These are phyloP conservation scores for Boletus reticulatus DNA, from an alignment of 768 basidiomycete species.

Conservation along the genomic window DNA sequence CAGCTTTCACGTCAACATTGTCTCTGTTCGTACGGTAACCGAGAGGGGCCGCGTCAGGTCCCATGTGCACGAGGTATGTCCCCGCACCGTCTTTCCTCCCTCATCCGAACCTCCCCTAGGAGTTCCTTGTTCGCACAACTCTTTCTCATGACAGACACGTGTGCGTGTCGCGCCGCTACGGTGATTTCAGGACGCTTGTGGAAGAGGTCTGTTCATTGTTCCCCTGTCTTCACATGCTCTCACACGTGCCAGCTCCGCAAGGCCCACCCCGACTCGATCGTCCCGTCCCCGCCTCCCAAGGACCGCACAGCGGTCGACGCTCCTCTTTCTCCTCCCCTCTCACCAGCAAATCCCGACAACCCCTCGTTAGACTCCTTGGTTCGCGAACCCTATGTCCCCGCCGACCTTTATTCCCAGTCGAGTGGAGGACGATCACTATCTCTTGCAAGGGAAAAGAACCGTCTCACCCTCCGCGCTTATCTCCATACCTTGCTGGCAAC, in stretches of 20 bases:
- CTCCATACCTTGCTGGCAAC: constrained; percentile 76
- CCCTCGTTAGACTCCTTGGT: constrained; percentile 43
- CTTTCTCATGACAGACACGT: constrained; percentile 70
- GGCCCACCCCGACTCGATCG: constrained; percentile 77
- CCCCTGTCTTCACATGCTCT: background rate
- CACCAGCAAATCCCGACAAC: constrained; percentile 1
- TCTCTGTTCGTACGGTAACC: constrained; percentile 79
- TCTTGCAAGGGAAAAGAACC: constrained; percentile 89
- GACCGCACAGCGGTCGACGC: constrained; percentile 72
- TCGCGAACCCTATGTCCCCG: constrained; percentile 71
- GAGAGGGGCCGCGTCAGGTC: constrained; percentile 86
- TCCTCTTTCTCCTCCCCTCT: constrained; percentile 25
- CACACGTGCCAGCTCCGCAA: constrained; percentile 65
- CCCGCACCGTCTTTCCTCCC: background rate
- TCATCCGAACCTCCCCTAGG: constrained; percentile 44
- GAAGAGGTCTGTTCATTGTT: constrained; percentile 58
- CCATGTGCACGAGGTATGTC: constrained; percentile 78
- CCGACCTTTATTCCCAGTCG: constrained; percentile 27
- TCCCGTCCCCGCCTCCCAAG: constrained; percentile 84
- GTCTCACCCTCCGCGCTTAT: constrained; percentile 91
- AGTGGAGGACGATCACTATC: background rate
- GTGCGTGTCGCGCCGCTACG: constrained; percentile 90
- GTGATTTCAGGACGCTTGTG: constrained; percentile 89
- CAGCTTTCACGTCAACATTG: constrained; percentile 87
- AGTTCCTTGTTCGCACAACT: constrained; percentile 91